Conservation (phyloP, 1,284 basidiomycete species). For the Ustilago bromivora region DNA sequence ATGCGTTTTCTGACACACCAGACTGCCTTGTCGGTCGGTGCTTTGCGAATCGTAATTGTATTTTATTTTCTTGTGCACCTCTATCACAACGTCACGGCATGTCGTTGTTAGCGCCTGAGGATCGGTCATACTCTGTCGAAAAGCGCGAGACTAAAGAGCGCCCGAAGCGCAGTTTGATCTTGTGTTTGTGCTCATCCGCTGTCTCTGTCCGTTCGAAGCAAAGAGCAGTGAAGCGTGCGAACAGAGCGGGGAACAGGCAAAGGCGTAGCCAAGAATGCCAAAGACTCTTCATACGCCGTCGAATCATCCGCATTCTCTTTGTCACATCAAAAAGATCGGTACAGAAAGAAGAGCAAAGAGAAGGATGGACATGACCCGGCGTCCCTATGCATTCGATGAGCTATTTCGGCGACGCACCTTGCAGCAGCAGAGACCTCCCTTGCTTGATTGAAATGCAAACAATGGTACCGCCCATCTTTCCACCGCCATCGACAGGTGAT, state of each 20-base stretch:
- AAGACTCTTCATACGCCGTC: neutral
- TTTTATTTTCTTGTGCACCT: neutral
- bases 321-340: neutral
- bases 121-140: conserved; percentile 2
- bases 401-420: no score
- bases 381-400: no score
- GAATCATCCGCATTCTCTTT: neutral
- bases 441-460: no score
- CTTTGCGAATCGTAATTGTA: neutral
- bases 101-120: neutral
- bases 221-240: neutral
- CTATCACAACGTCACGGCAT: neutral
- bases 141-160: neutral
- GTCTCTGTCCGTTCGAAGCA: neutral
- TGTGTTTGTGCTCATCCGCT: no score
- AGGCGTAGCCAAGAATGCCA: neutral
- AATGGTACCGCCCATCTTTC: no score
- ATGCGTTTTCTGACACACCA: neutral
- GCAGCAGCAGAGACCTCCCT: no score
- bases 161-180: neutral
- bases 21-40: neutral
- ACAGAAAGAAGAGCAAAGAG: neutral
- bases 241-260: neutral
- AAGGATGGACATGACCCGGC: neutral
- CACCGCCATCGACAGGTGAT: no score